Evolutionary conservation across 805 yeast species (phyloP), one percentile per base, ranked within the genome.

Genomic region (Candida adriatica): DNA sequence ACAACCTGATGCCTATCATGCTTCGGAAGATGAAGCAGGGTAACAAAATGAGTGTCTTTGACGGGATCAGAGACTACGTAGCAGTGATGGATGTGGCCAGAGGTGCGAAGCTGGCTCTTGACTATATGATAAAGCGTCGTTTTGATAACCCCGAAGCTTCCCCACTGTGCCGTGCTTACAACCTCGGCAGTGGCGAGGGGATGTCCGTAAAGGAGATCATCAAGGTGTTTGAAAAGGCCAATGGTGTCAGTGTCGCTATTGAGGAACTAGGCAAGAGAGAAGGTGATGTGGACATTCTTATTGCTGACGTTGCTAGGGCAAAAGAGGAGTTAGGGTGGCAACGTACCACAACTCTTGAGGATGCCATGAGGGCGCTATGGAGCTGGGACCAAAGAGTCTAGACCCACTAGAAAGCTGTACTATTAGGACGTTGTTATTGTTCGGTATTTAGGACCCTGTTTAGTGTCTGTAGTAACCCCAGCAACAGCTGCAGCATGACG

Each of bases 161-260:
- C 5, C 84, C 83, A 6, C 59, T 73, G 31, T 75, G 68, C 48
- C 67, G 87, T 33, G 90, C 75, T 52, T 83, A 92, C 92, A 83
- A 83, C 51, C 67, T 83, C 35, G 94, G 94, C 26, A 75, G 88
- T 10, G 94, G 94, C 18, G 70, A 61, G 16, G 94, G 94, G n/a
- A 64, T 78, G 8, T 79, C 90, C 2, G 94, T 83, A 5, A 62
- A 80, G 35, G 87, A 83, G 44, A 77, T 83, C 26, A 68, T 74
- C 48, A 51, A 68, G 33, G 77, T 82, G 2, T 83, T 82, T 54
- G 66, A 73, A 46, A 64, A 65, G 31, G 81, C 81, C 8, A 76
- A 74, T 6, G 86, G 86, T 23, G 61, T 67, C 27, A 64, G 70
- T 20, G 64, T 83, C 31, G 81, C 87, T 6, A 75, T 66, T 47